These are phyloP conservation scores for Nidularia sp. DNA, from an alignment of 768 basidiomycete genomes.

Conservation along the genomic window DNA sequence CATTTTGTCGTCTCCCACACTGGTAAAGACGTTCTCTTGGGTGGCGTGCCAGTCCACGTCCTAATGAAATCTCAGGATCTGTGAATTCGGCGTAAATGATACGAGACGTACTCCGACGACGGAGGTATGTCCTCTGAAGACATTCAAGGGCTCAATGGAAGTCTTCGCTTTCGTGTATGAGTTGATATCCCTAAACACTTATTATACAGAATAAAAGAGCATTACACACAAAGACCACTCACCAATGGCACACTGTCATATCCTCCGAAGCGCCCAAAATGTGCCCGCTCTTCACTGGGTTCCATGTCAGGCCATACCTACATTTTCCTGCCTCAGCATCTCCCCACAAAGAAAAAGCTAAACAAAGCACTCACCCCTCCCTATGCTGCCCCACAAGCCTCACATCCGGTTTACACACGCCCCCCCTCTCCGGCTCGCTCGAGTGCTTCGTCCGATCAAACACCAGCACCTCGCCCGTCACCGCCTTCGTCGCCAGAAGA, in stretches of 20 bases:
- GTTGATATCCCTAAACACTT: constrained; percentile 77
- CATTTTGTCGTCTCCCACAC: constrained; percentile 94
- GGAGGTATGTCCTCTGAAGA: constrained; percentile 86
- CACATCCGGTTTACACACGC: constrained; percentile 87
- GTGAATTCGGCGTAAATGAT: neutral
- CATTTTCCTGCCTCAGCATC: constrained; percentile 6
- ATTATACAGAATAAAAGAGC: constrained; percentile 1
- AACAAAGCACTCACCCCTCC: constrained; percentile 70
- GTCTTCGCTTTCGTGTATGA: constrained; percentile 77
- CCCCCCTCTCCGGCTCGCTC: constrained; percentile 84
- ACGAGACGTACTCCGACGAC: constrained; percentile 76
- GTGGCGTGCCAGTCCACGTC: constrained; percentile 95
- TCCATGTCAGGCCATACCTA: constrained; percentile 95
- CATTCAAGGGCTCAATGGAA: constrained; percentile 77
- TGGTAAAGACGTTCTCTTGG: constrained; percentile 82
- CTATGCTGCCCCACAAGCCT: constrained; percentile 83
- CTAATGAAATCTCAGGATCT: constrained; percentile 31
- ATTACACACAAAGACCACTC: constrained; percentile 12
- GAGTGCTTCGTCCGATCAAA: constrained; percentile 98
- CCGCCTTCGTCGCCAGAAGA: constrained; percentile 91
- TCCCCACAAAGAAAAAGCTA: neutral
- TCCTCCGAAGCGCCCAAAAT: constrained; percentile 93
- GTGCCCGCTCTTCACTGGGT: constrained; percentile 75
- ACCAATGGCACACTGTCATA: constrained; percentile 95
- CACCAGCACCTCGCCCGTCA: constrained; percentile 86